Conservation (phyloP, 495 filamentous ascomycete genomes). For the Neurospora sp. region DNA sequence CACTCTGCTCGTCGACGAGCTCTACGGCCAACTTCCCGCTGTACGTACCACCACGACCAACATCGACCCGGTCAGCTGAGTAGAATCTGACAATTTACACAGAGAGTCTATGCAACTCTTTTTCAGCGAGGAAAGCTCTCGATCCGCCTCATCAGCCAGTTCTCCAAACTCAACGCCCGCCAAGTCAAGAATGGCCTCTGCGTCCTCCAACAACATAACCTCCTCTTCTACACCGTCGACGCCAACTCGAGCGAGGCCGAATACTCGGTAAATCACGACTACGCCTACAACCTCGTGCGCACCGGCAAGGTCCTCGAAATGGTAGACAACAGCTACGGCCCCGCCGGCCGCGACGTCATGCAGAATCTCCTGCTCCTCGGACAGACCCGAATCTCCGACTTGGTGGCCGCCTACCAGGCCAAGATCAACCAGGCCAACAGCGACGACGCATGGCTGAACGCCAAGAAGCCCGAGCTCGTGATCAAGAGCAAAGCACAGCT, state of each 20-base stretch:
- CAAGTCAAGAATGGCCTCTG: constrained; percentile 69
- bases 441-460: constrained; percentile 1
- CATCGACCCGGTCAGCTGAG: neutral
- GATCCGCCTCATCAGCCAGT: constrained; percentile 51
- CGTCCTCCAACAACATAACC: constrained; percentile 78
- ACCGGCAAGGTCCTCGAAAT: constrained; percentile 73
- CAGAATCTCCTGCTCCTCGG: constrained; percentile 67
- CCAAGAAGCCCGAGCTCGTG: constrained; percentile 12
- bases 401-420: constrained; percentile 38
- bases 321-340: constrained; percentile 58
- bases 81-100: neutral
- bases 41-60: constrained; percentile 44
- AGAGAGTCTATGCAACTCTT: constrained; percentile 75
- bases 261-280: constrained; percentile 68
- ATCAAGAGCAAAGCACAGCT: constrained; percentile 24
- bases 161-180: constrained; percentile 54
- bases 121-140: constrained; percentile 67
- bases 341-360: constrained; percentile 57
- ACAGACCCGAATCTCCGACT: constrained; percentile 61
- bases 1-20: constrained; percentile 75
- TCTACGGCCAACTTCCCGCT: constrained; percentile 80
- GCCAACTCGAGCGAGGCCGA: constrained; percentile 50
- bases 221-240: constrained; percentile 66
- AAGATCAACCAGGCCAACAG: constrained; percentile 23
- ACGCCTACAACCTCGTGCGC: constrained; percentile 70